Evolutionary conservation across 768 basidiomycete species (phyloP), one percentile per base, ranked within the genome.

Genomic region (Tricholoma bakamatsutake): DNA sequence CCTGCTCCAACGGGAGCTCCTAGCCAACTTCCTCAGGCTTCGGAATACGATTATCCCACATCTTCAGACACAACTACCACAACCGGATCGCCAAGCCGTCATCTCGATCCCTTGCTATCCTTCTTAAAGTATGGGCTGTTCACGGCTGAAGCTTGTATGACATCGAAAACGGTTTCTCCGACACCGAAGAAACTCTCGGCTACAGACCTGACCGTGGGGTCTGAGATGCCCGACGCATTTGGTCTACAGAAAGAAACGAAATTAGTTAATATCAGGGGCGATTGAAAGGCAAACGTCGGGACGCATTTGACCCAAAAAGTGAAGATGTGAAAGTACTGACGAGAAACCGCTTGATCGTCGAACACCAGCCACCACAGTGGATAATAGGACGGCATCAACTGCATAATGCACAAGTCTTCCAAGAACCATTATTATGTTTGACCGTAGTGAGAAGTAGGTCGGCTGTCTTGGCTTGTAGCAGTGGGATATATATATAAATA

Each of bases 351-450:
- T 95, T 15, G 93, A 87, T 57, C 91, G 84, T 68, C 86, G 85
- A 57, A 98, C 86, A 30, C 96, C 96, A 37, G 96, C 96, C 39
- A 95, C 71, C 6, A 98, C 80, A 11, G 96, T 92, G 13, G 94
- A 94, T 35, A 98, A 61, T 33, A 98, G 77, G 51, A 91, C 81
- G 12, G 87, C 89, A 66, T 98, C 96, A 46, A 90, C 72, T 24
- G 88, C 80, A 63, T 90, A 93, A 69, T 96, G 94, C 33, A 86
- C 71, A 15, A 97, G 69, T 69, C 84, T 81, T 62, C 91, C 94
- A 33, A 90, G 74, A 50, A 73, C 73, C 77, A 85, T 85, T 62
- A 56, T 65, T 13, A 30, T 17, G 56, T 31, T 33, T 5, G 34
- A 17, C 18, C n/a, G 50, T 30, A 10, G 37, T 21, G 21, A 24